Evolutionary conservation across 1,284 basidiomycete genomes (phyloP).

Genomic region (Puccinia brachypodii): DNA sequence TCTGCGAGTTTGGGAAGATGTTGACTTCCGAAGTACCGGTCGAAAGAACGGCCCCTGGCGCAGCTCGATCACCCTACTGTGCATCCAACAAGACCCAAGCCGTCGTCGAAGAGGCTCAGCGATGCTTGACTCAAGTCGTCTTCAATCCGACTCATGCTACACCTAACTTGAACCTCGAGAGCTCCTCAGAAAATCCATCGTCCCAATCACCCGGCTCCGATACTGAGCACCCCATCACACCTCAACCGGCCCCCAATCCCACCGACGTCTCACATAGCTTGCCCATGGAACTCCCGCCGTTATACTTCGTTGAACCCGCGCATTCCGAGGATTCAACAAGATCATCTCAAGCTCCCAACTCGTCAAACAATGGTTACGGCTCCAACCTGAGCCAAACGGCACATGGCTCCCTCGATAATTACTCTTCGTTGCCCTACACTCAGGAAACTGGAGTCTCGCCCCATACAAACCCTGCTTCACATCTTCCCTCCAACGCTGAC

Average conservation of each 20-base stretch:
- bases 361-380: background rate
- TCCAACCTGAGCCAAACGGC: background rate
- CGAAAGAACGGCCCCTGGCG: conserved; percentile 52
- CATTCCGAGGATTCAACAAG: background rate
- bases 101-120: conserved; percentile 46
- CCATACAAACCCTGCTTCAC: background rate
- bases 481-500: background rate
- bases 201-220: background rate
- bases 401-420: background rate
- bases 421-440: conserved; percentile 2
- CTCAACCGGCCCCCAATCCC: background rate
- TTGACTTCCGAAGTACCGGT: conserved; percentile 54
- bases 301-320: conserved; percentile 1
- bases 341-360: background rate
- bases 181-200: background rate
- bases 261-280: background rate
- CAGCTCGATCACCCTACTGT: conserved; percentile 51
- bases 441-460: background rate
- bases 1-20: conserved; percentile 55
- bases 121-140: conserved; percentile 38
- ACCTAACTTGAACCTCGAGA: background rate
- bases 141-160: conserved; percentile 27
- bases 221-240: background rate
- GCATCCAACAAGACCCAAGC: conserved; percentile 9
- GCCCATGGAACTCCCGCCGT: conserved; percentile 3